These are phyloP conservation scores for Entophlyctis helioformis DNA, from an alignment of 192 early-diverging fungal genomes.

Conservation along the genomic window DNA sequence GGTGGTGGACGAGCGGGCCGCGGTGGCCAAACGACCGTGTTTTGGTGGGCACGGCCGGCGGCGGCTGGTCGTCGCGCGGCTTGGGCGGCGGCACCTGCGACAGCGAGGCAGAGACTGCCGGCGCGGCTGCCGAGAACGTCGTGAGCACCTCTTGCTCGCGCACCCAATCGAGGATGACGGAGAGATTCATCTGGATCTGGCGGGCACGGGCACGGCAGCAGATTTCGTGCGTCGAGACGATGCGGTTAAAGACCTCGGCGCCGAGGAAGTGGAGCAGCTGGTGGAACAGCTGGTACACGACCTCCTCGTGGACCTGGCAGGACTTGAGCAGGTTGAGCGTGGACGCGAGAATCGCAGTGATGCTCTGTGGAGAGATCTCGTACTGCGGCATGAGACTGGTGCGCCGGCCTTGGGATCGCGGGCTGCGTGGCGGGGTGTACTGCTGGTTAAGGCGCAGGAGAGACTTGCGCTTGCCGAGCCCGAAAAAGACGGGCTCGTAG, in stretches of 20 bases:
- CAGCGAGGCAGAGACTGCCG: no score
- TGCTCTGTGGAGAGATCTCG: constrained; percentile 47
- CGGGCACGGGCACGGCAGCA: constrained; percentile 69
- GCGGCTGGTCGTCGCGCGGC: no score
- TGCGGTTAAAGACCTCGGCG: constrained; percentile 73
- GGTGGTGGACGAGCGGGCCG: constrained; percentile 21
- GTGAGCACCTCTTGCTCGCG: constrained; percentile 38
- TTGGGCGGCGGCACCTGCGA: no score
- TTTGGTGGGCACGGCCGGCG: no score
- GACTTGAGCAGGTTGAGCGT: constrained; percentile 54
- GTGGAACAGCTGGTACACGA: constrained; percentile 56
- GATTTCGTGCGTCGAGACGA: constrained; percentile 63
- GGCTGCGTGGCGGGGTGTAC: neutral
- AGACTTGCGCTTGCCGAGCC: neutral
- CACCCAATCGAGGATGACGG: constrained; percentile 75
- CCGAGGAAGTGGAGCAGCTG: constrained; percentile 72
- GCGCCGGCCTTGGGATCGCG: no score
- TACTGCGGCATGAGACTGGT: neutral
- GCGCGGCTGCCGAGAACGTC: constrained; percentile 2
- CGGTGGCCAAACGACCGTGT: neutral
- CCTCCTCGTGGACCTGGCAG: constrained; percentile 63
- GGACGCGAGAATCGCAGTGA: constrained; percentile 60
- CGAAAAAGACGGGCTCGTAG: neutral
- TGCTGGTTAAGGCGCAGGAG: neutral
- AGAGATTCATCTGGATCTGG: constrained; percentile 75